Base-by-base conservation (phyloP, 2,329 filamentous ascomycete genomes). In the Botrytis medusae region DNA sequence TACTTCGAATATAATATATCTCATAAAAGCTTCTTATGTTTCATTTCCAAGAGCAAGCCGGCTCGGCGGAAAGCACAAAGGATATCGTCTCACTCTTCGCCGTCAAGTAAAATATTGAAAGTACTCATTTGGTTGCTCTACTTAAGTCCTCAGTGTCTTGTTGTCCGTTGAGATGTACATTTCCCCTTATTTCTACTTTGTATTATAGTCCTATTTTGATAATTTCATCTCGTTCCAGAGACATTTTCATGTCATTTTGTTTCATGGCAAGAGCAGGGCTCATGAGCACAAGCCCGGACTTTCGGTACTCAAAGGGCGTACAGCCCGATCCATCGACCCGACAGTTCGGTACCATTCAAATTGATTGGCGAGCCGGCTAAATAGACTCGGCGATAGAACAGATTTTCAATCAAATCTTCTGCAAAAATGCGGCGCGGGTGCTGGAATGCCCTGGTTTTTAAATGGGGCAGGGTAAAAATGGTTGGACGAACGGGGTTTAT, bases 271-370 rank as follows among this genome's bases (percentile, higher is more conserved):
- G 16, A 57, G n/a, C 63, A 29, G 22, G 32, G 32, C 32, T 20
- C 3, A 37, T 18, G 20, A 64, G 42, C 10, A 29, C 44, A 22
- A 54, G 25, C 48, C 9, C 18, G 46, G 64, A 54, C 3, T 7
- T 40, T 67, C 46, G 64, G 34, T 54, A 40, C 25, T 9, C 34
- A 51, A 51, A 54, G 5, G 22, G 46, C 25, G 64, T 37, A 37
- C 32, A 54, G 46, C 64, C 64, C 51, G 51, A 57, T 57, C 51
- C 51, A 57, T 57, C 10, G 44, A 65, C 63, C 63, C 63, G 63
- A 65, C 44, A 48, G 63, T 51, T 67, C 25, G 63, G 32, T 51
- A 40, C 46, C 32, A 32, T 7, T n/a, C 32, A 65, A 20, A 22
- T 51, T 51, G 46, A 48, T 67, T 51, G 63, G 63, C 14, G 46